Conservation (phyloP, 345 rosid species). For the Acer yangbiense region DNA sequence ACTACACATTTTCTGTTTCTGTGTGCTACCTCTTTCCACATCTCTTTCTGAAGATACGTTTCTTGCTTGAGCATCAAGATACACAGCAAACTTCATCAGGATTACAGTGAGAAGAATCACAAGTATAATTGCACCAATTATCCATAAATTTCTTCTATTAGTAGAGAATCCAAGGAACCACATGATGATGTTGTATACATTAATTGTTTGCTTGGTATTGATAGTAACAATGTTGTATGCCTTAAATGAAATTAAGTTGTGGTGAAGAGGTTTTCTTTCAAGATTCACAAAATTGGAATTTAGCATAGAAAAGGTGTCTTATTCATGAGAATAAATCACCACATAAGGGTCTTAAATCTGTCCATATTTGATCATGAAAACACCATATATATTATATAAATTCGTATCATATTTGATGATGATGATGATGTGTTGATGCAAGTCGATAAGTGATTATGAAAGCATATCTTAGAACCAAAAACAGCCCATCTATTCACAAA, state of each 20-base stretch:
- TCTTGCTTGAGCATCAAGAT: slow-evolving; percentile 20
- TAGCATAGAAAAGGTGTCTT: slow-evolving; percentile 1
- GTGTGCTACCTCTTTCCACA: background rate
- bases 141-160: slow-evolving; percentile 24
- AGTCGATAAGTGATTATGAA: no score
- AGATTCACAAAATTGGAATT: slow-evolving; percentile 42
- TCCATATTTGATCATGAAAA: slow-evolving; percentile 6
- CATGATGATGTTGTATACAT: slow-evolving; percentile 16
- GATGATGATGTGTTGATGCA: background rate
- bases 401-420: background rate
- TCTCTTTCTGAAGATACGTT: background rate
- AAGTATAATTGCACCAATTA: slow-evolving; percentile 40
- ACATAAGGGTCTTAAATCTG: slow-evolving; percentile 23
- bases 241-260: background rate
- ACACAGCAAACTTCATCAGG: slow-evolving; percentile 25
- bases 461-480: background rate
- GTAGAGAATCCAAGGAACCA: slow-evolving; percentile 53
- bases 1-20: background rate
- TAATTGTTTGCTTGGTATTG: background rate
- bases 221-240: background rate
- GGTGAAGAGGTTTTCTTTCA: background rate
- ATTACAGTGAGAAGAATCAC: slow-evolving; percentile 28
- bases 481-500: background rate
- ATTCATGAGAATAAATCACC: slow-evolving; percentile 5
- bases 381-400: background rate